These are phyloP conservation scores for Dichotomopilus funicola DNA, from an alignment of 2,329 filamentous ascomycete species.

Conservation along the genomic window DNA sequence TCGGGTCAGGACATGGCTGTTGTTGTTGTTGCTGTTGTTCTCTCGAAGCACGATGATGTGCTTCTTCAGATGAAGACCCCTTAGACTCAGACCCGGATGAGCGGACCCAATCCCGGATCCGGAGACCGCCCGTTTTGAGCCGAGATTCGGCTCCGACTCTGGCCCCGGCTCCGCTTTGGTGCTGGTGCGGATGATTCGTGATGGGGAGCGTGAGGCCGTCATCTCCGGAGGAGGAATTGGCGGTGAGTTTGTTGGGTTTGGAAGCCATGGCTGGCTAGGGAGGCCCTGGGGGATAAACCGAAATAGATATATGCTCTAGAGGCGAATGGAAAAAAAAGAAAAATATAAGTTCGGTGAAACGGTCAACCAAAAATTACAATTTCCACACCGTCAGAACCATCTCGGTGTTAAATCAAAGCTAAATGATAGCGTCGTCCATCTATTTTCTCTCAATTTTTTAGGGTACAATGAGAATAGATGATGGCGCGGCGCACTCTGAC, in stretches of 20 bases:
- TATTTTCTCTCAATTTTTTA: too few relatives aligned
- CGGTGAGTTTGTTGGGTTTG: slow-evolving; percentile 1
- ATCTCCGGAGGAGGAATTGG: not conserved
- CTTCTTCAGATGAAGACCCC: not conserved
- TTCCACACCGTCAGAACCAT: too few relatives aligned
- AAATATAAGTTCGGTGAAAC: too few relatives aligned
- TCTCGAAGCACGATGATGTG: not conserved
- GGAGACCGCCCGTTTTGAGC: not conserved
- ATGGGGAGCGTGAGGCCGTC: slow-evolving; percentile 1
- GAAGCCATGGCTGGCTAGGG: slow-evolving; percentile 1
- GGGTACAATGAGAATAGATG: too few relatives aligned
- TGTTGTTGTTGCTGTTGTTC: too few relatives aligned
- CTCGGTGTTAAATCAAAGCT: too few relatives aligned
- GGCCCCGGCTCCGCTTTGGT: not conserved
- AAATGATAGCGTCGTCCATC: too few relatives aligned
- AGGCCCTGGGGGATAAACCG: not conserved
- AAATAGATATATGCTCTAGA: too few relatives aligned
- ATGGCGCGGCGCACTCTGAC: too few relatives aligned
- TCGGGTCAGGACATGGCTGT: too few relatives aligned
- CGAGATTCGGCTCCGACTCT: not conserved
- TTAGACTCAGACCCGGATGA: not conserved
- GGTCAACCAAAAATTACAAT: too few relatives aligned
- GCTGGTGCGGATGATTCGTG: not conserved
- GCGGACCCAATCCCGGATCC: slow-evolving; percentile 11
- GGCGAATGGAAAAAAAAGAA: too few relatives aligned